Conservation (phyloP, 768 basidiomycete genomes). For the Rhizopogon vinicolor region DNA sequence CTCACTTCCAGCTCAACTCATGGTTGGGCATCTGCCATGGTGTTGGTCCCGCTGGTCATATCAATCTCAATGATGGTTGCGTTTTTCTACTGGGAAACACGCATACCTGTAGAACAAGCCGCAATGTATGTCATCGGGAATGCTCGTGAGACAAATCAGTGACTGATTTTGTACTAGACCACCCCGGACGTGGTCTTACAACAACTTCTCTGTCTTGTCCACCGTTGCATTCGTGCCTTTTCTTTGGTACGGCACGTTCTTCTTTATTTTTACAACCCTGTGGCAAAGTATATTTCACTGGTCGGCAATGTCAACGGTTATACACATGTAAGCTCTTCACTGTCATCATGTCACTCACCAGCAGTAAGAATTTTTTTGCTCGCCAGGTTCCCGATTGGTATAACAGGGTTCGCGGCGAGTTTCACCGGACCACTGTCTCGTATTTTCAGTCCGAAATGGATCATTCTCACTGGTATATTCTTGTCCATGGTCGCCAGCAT, state of each 20-base stretch:
- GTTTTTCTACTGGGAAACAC: constrained; percentile 51
- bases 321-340: constrained; percentile 31
- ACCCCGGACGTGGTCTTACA: constrained; percentile 37
- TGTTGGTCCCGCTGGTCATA: constrained; percentile 43
- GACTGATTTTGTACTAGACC: constrained; percentile 22
- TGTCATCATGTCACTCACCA: constrained; percentile 5
- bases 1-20: constrained; percentile 41
- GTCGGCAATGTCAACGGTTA: constrained; percentile 33
- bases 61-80: constrained; percentile 33
- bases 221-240: constrained; percentile 35
- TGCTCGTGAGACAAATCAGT: not conserved
- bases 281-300: constrained; percentile 41
- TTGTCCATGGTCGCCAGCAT: constrained; percentile 34
- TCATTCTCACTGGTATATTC: constrained; percentile 38
- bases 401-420: constrained; percentile 30
- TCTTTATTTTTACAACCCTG: constrained; percentile 28
- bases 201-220: constrained; percentile 38
- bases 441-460: constrained; percentile 36
- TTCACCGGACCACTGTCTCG: constrained; percentile 38
- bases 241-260: constrained; percentile 36
- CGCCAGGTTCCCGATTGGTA: constrained; percentile 37
- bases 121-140: constrained; percentile 30
- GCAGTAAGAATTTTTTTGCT: not conserved
- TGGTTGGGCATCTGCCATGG: constrained; percentile 44
- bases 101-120: constrained; percentile 34